Conservation (phyloP, 768 basidiomycete genomes). For the Leucosporidium creatinivorum region DNA sequence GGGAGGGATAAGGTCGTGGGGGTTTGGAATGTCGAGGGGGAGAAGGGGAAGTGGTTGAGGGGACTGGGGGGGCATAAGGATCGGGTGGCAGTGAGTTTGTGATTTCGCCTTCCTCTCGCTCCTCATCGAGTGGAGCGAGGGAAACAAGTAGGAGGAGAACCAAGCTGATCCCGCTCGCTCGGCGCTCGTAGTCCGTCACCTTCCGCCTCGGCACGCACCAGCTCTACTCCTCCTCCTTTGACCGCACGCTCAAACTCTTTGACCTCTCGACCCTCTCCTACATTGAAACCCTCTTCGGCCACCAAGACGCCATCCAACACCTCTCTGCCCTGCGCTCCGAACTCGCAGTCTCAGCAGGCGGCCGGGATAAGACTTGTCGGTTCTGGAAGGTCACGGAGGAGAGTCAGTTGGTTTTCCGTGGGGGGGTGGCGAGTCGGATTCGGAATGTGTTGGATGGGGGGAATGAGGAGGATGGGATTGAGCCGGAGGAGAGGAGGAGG, state of each 20-base stretch:
- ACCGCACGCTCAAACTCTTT: constrained; percentile 84
- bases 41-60: constrained; percentile 62
- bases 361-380: constrained; percentile 79
- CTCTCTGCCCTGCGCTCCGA: constrained; percentile 77
- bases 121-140: too few species aligned
- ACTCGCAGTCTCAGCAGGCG: constrained; percentile 77
- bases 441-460: constrained; percentile 75
- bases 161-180: neutral
- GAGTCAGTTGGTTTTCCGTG: constrained; percentile 89
- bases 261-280: constrained; percentile 66
- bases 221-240: constrained; percentile 69
- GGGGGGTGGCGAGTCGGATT: constrained; percentile 77
- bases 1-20: constrained; percentile 75
- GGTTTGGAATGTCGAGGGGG: constrained; percentile 63
- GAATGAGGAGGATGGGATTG: constrained; percentile 39
- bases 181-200: constrained; percentile 51
- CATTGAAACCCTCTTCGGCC: constrained; percentile 93
- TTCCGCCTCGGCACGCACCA: constrained; percentile 72
- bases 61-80: constrained; percentile 73
- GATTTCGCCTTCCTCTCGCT: constrained; percentile 28
- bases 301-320: constrained; percentile 76
- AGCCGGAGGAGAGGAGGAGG: constrained; percentile 50
- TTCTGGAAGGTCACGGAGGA: constrained; percentile 97
- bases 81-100: constrained; percentile 55
- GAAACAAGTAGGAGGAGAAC: neutral